These are phyloP conservation scores for Sesbania bispinosa DNA, from an alignment of 306 rosid genomes.

Conservation along the genomic window DNA sequence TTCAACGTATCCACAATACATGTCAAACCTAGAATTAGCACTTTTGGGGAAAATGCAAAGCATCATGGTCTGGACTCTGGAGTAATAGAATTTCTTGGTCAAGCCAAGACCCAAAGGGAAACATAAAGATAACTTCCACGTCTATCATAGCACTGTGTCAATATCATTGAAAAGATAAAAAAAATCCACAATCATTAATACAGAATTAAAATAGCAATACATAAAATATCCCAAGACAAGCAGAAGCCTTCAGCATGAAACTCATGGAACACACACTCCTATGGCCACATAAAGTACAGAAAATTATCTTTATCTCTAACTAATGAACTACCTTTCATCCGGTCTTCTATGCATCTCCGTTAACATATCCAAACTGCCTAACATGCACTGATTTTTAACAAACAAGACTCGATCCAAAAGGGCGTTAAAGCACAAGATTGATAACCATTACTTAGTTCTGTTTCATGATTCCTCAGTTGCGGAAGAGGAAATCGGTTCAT, in stretches of 20 bases:
- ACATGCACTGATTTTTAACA: too few relatives aligned
- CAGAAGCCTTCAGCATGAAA: conserved; percentile 13
- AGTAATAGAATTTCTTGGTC: not conserved
- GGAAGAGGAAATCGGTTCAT: too few relatives aligned
- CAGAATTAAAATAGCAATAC: not conserved
- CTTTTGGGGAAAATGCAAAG: conserved; percentile 14
- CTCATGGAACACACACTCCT: not conserved
- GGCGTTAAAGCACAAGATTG: too few relatives aligned
- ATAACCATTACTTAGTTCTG: too few relatives aligned
- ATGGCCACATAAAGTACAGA: not conserved
- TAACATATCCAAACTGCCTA: too few relatives aligned
- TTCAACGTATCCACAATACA: conserved; percentile 5
- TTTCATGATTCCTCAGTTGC: too few relatives aligned
- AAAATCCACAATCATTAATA: not conserved
- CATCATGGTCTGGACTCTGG: not conserved
- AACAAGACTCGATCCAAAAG: too few relatives aligned
- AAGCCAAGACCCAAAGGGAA: not conserved
- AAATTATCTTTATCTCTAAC: too few relatives aligned
- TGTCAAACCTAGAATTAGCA: conserved; percentile 9
- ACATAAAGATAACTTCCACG: not conserved
- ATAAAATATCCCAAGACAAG: too few relatives aligned
- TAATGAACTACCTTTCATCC: too few relatives aligned
- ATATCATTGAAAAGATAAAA: not conserved
- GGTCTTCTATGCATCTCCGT: too few relatives aligned
- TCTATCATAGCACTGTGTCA: conserved; percentile 6